Percentiles rank a stretch among this genome's conserved stretches.
phyloP scores from a whole-genome alignment of 176 grass and related monocot species.

The Oryza nivara region DNA sequence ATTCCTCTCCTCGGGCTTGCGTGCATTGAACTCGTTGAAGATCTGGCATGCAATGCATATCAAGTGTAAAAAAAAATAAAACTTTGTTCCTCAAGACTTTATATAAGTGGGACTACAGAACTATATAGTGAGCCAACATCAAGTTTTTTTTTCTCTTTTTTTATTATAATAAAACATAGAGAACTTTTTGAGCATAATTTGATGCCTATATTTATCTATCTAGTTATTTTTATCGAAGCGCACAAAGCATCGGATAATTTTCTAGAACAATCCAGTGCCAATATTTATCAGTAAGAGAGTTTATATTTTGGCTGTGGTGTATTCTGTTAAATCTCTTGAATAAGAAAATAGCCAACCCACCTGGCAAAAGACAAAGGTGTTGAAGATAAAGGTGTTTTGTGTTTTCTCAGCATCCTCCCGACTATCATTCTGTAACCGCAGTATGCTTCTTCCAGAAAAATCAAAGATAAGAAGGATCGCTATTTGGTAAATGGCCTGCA shows the following conservation, averaged over 20 bases:
- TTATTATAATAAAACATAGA: neutral
- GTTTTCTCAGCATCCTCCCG: constrained; percentile 61
- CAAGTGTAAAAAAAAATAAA: neutral
- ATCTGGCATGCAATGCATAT: constrained; percentile 58
- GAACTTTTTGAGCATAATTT: neutral
- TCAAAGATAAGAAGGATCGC: constrained; percentile 76
- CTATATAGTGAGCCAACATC: constrained; percentile 5
- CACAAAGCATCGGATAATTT: neutral
- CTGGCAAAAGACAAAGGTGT: constrained; percentile 94
- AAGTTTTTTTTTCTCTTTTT: neutral
- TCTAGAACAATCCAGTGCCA: neutral
- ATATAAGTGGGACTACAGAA: neutral
- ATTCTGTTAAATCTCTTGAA: constrained; percentile 7
- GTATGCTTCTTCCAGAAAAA: constrained; percentile 67
- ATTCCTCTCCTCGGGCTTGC: constrained; percentile 86
- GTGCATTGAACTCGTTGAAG: constrained; percentile 94
- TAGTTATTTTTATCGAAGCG: neutral
- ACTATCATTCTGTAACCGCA: constrained; percentile 65
- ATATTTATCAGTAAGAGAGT: constrained; percentile 14
- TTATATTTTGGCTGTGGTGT: neutral
- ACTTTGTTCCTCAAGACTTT: neutral
- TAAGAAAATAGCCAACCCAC: constrained; percentile 38
- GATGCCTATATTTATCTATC: neutral
- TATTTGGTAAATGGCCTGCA: constrained; percentile 92
- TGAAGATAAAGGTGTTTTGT: constrained; percentile 91